These are phyloP conservation scores for Metschnikowia koreensis DNA, from an alignment of 805 yeast species.

Conservation along the genomic window DNA sequence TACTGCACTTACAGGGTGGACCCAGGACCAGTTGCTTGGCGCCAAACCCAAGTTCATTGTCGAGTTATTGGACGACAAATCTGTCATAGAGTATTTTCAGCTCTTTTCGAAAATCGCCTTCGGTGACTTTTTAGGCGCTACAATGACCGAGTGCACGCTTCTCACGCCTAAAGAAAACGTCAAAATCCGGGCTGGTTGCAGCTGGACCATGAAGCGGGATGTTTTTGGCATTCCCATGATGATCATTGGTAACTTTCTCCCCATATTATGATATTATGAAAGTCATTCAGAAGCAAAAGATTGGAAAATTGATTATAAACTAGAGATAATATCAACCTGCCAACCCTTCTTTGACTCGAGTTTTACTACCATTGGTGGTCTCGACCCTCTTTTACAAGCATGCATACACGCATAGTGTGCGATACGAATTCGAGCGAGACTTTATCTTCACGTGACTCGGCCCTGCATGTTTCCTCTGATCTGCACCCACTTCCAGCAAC, in stretches of 20 bases:
- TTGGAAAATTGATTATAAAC: neutral
- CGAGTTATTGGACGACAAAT: slow-evolving; percentile 82
- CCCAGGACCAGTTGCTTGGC: slow-evolving; percentile 59
- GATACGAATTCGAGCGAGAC: neutral
- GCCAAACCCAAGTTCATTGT: slow-evolving; percentile 69
- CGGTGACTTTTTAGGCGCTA: slow-evolving; percentile 82
- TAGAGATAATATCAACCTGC: neutral
- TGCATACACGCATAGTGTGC: neutral
- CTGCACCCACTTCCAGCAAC: neutral
- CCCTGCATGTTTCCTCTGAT: neutral
- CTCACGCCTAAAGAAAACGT: slow-evolving; percentile 54
- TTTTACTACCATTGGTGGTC: neutral
- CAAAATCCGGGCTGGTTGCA: slow-evolving; percentile 72
- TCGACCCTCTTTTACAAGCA: neutral
- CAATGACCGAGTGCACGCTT: slow-evolving; percentile 84
- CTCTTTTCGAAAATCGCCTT: slow-evolving; percentile 81
- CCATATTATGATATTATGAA: slow-evolving; percentile 45
- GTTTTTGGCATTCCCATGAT: slow-evolving; percentile 97
- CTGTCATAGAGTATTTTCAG: slow-evolving; percentile 85
- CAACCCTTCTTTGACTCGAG: neutral
- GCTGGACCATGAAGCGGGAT: slow-evolving; percentile 92
- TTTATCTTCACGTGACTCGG: slow-evolving; percentile 1
- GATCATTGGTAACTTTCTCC: slow-evolving; percentile 91
- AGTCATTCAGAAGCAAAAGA: neutral
- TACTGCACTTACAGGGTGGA: slow-evolving; percentile 89